Evolutionary conservation across 805 yeast genomes (phyloP), one percentile per base, ranked within the genome.

Genomic region (Candida railenensis): DNA sequence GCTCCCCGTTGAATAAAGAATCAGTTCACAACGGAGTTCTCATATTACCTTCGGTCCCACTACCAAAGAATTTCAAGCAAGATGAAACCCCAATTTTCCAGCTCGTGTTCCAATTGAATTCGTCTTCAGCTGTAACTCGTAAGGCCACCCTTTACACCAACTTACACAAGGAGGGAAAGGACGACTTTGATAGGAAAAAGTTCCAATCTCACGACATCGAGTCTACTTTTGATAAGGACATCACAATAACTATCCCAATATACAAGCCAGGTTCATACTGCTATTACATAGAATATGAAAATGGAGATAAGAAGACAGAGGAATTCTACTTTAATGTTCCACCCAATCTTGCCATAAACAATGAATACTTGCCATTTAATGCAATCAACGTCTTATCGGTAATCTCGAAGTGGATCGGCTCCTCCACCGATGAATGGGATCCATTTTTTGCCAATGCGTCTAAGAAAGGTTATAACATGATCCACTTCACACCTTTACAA

Each of bases 401-500:
- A 36, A 80, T 92, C 3, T 88, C 97, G 34, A 92, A 92, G 68
- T 89, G 97, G 92, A 80, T 91, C 68, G 97, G 97, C 1, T 76
- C 80, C 1, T 36, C 39, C 4, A 36, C 19, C 21, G 36, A 33
- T 7, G 22, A 15, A 4, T 92, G 98, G 98, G 80, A 80, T 47
- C 61, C 66, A 1, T 69, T 87, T 47, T 87, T 92, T 48, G 61
- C 63, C 1, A 77, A 78, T 40, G 77, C 92, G 39, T 67, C 83
- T 14, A 61, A 67, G 7, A 94, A 94, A 65, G 91, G 94, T 18
- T 92, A 92, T 71, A 94, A 94, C 65, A 89, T 92, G 97, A 73
- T 94, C 38, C 99, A 92, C 70, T 92, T 92, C 63, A 91, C 97
- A 4, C 99, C 99, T 0, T 73, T 92, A 54, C 97, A 92, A 66